phyloP scores from a whole-genome alignment of 2,329 filamentous ascomycete species.

The Nemania diffusa region DNA sequence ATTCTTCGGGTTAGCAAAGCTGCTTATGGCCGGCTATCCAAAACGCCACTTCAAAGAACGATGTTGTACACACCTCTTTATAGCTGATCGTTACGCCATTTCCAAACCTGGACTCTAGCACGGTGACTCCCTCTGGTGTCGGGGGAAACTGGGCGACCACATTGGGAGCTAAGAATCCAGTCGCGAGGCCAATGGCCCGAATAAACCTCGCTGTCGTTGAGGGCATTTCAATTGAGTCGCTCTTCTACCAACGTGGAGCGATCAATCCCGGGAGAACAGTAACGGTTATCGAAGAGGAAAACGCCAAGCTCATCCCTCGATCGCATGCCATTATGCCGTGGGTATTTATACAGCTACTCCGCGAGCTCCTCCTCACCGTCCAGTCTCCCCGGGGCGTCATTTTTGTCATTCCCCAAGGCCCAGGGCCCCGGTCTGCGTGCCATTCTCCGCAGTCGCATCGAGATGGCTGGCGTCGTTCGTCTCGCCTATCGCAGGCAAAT shows the following conservation, averaged over 20 bases:
- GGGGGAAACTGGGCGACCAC: slow-evolving; percentile 46
- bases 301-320: slow-evolving; percentile 9
- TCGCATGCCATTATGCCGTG: too few species aligned
- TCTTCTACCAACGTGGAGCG: slow-evolving; percentile 1
- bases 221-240: slow-evolving; percentile 22
- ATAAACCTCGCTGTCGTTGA: slow-evolving; percentile 26
- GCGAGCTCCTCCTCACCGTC: slow-evolving; percentile 11
- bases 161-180: slow-evolving; percentile 31
- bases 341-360: slow-evolving; percentile 3
- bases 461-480: slow-evolving; percentile 15
- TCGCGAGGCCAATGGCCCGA: slow-evolving; percentile 26
- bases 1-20: slow-evolving; percentile 18
- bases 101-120: slow-evolving; percentile 66
- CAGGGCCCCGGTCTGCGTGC: slow-evolving; percentile 11
- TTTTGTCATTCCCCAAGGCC: slow-evolving; percentile 8
- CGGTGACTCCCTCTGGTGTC: slow-evolving; percentile 52
- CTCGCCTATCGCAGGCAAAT: not conserved
- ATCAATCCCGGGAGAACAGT: slow-evolving; percentile 1
- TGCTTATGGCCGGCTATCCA: not conserved
- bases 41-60: not conserved
- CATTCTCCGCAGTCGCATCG: slow-evolving; percentile 23
- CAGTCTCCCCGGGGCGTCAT: slow-evolving; percentile 8
- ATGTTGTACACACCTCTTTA: slow-evolving; percentile 57
- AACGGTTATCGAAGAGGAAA: slow-evolving; percentile 3
- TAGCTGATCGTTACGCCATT: slow-evolving; percentile 69